These are phyloP conservation scores for Catharanthus roseus DNA, from an alignment of 257 asterid species.

Conservation along the genomic window DNA sequence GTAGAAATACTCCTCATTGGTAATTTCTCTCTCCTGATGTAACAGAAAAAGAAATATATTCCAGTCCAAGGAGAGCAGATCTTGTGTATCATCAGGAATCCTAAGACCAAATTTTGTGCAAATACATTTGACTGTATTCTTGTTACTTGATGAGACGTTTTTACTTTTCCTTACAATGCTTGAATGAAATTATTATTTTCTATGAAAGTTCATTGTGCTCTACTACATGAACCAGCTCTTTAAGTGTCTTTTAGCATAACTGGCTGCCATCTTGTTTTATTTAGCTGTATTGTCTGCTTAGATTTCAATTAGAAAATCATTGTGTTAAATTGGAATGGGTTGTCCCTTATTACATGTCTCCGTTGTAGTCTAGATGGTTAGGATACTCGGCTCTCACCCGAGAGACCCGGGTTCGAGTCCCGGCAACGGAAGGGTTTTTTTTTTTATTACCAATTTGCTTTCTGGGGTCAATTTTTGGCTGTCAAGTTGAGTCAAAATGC, in stretches of 20 bases:
- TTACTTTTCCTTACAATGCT: background rate
- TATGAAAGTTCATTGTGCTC: too few relatives aligned
- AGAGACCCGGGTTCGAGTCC: background rate
- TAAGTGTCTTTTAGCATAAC: too few relatives aligned
- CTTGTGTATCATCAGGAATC: background rate
- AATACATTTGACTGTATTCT: background rate
- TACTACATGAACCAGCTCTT: background rate
- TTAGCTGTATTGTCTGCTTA: too few relatives aligned
- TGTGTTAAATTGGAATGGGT: too few relatives aligned
- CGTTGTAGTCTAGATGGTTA: background rate
- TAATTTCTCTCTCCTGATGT: too few relatives aligned
- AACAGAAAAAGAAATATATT: too few relatives aligned
- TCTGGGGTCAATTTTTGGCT: too few relatives aligned
- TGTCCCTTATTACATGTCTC: background rate
- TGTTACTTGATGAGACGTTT: background rate
- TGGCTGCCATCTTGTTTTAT: too few relatives aligned
- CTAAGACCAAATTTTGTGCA: background rate
- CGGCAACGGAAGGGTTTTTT: background rate
- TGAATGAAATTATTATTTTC: background rate
- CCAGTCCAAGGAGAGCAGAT: background rate
- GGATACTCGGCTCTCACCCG: background rate
- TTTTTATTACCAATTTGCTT: too few relatives aligned
- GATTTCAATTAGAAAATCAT: too few relatives aligned
- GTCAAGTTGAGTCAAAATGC: too few relatives aligned
- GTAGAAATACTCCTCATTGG: too few relatives aligned